Percentiles rank a stretch among this genome's conserved stretches.
Conservation (phyloP, 371 early-diverging fungal species). For the Mortierella sp. region DNA sequence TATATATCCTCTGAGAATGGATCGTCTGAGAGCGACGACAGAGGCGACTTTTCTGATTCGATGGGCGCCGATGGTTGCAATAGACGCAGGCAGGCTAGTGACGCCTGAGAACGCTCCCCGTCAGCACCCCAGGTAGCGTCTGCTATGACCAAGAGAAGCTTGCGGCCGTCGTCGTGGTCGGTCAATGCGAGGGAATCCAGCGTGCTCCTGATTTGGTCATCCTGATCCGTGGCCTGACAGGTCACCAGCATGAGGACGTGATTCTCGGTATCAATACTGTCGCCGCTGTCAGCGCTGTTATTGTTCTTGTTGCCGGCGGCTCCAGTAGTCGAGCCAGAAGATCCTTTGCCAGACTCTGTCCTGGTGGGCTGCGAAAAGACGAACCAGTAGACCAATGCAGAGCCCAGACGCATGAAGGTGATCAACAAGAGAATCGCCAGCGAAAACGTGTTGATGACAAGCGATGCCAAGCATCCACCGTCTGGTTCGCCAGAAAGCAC, state of each 20-base stretch:
- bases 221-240: constrained; percentile 73
- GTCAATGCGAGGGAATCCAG: constrained; percentile 63
- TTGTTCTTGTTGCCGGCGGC: not conserved
- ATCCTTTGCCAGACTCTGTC: constrained; percentile 63
- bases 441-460: constrained; percentile 48
- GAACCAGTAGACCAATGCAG: constrained; percentile 87
- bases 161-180: constrained; percentile 62
- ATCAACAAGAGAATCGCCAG: constrained; percentile 73
- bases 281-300: not conserved
- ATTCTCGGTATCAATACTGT: constrained; percentile 6
- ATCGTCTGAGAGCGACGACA: not conserved
- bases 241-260: constrained; percentile 69
- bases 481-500: constrained; percentile 75
- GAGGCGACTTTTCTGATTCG: not conserved
- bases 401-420: constrained; percentile 75
- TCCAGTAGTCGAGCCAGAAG: constrained; percentile 14
- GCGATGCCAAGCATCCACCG: constrained; percentile 76
- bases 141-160: constrained; percentile 63
- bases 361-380: constrained; percentile 70
- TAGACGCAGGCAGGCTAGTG: constrained; percentile 23
- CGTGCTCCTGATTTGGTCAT: constrained; percentile 59
- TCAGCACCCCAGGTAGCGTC: constrained; percentile 19
- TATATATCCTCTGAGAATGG: constrained; percentile 70
- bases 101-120: constrained; percentile 18
- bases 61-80: constrained; percentile 11